A percentile compares a stretch with the other conserved stretches of the same genome.
These are phyloP conservation scores for Diaporthe sp. DNA, from an alignment of 2,329 filamentous ascomycete genomes.

Conservation along the genomic window DNA sequence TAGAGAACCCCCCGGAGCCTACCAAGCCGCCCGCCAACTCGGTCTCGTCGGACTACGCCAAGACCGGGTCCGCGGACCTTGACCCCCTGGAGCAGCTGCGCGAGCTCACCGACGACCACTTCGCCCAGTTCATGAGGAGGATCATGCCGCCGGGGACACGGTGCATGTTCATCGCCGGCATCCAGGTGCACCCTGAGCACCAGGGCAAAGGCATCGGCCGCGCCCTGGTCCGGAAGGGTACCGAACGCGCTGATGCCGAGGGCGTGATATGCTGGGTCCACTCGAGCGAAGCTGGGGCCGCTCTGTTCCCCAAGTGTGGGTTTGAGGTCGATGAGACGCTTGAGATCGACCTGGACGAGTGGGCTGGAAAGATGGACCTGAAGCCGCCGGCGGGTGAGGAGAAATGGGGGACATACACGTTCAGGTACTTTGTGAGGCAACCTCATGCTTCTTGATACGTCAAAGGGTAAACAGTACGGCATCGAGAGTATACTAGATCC, in stretches of 20 bases:
- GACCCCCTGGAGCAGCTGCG: slow-evolving; percentile 49
- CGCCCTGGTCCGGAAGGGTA: slow-evolving; percentile 51
- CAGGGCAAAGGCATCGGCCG: slow-evolving; percentile 52
- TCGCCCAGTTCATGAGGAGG: slow-evolving; percentile 47
- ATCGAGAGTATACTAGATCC: no score
- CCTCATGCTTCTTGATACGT: neutral
- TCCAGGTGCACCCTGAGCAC: slow-evolving; percentile 49
- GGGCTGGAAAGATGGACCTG: slow-evolving; percentile 44
- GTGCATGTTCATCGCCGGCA: slow-evolving; percentile 53
- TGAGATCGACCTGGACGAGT: slow-evolving; percentile 51
- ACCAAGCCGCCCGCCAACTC: neutral
- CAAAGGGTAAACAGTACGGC: neutral
- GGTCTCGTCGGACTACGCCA: slow-evolving; percentile 7
- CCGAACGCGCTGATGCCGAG: slow-evolving; percentile 47
- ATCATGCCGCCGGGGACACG: slow-evolving; percentile 46
- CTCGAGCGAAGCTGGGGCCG: slow-evolving; percentile 50
- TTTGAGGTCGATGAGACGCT: slow-evolving; percentile 49
- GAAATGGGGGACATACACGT: slow-evolving; percentile 52
- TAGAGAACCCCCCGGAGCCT: neutral
- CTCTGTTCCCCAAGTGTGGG: slow-evolving; percentile 48
- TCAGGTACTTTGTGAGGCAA: slow-evolving; percentile 50
- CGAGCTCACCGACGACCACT: slow-evolving; percentile 48
- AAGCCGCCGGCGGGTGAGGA: slow-evolving; percentile 44
- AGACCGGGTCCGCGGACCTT: slow-evolving; percentile 27
- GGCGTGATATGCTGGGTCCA: slow-evolving; percentile 52